Conservation (phyloP, 164 flowering plant genomes). For the Buxus sempervirens region DNA sequence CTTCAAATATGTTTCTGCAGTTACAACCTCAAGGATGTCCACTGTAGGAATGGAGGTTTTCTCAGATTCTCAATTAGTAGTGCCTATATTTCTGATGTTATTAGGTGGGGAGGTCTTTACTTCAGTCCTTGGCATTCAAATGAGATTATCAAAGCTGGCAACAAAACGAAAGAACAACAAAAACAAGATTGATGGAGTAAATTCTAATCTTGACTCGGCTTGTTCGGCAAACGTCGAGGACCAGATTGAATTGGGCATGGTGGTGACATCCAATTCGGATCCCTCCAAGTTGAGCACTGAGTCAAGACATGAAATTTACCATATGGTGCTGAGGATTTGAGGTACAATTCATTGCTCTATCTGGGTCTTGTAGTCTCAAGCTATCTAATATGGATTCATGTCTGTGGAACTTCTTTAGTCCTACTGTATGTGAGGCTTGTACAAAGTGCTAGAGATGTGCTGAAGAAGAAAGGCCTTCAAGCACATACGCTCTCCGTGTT, state of each 20-base stretch:
- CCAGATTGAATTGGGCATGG: slow-evolving; percentile 16
- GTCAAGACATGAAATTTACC: too few relatives aligned
- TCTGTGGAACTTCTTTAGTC: slow-evolving; percentile 31
- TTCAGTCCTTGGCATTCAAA: slow-evolving; percentile 25
- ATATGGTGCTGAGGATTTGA: slow-evolving; percentile 10
- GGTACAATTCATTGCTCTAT: slow-evolving; percentile 25
- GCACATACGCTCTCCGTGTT: slow-evolving; percentile 42
- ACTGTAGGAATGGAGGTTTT: slow-evolving; percentile 35
- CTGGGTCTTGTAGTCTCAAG: slow-evolving; percentile 34
- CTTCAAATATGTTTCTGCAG: slow-evolving; percentile 30
- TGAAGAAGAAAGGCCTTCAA: slow-evolving; percentile 39
- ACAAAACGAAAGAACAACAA: neutral
- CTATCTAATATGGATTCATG: slow-evolving; percentile 36
- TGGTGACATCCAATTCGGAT: neutral
- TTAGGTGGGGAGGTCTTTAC: slow-evolving; percentile 26
- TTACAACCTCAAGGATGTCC: slow-evolving; percentile 39
- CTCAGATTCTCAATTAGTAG: slow-evolving; percentile 25
- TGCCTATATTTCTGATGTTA: slow-evolving; percentile 26
- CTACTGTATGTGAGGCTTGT: slow-evolving; percentile 28
- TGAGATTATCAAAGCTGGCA: neutral
- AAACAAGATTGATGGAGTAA: neutral
- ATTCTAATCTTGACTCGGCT: too few relatives aligned
- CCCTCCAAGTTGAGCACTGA: neutral
- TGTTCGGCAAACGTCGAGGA: neutral
- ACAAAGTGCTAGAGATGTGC: slow-evolving; percentile 43